Percentiles rank a stretch among this genome's conserved stretches.
These are phyloP conservation scores for Colletotrichum caudatum DNA, from an alignment of 2,329 filamentous ascomycete species.

Conservation along the genomic window DNA sequence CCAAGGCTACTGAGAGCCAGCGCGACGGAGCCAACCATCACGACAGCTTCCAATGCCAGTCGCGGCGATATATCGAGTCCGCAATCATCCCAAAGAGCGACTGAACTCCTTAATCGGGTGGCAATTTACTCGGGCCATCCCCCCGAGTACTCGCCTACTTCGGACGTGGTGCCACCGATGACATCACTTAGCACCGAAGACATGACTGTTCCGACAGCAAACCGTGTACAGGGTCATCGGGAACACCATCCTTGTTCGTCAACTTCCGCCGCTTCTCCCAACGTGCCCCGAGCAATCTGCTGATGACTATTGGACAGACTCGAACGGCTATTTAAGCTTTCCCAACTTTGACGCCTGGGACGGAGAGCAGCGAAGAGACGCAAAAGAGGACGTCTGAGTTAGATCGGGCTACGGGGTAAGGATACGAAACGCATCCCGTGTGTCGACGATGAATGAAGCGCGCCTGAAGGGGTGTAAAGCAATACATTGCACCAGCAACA, in stretches of 20 bases:
- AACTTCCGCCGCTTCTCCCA: background rate
- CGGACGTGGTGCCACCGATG: slow-evolving; percentile 51
- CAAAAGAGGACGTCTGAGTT: slow-evolving; percentile 45
- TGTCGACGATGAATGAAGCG: background rate
- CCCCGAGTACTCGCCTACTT: slow-evolving; percentile 36
- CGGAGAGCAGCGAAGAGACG: slow-evolving; percentile 57
- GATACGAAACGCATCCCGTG: background rate
- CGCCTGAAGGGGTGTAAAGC: background rate
- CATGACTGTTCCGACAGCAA: slow-evolving; percentile 46
- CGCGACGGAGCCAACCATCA: slow-evolving; percentile 69
- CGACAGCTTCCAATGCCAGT: slow-evolving; percentile 63
- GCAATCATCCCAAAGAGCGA: slow-evolving; percentile 62
- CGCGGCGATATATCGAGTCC: slow-evolving; percentile 63
- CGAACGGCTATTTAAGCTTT: slow-evolving; percentile 75
- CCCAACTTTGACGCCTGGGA: slow-evolving; percentile 79
- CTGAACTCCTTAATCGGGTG: slow-evolving; percentile 67
- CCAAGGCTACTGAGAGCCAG: slow-evolving; percentile 67
- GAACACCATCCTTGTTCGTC: slow-evolving; percentile 35
- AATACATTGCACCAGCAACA: background rate
- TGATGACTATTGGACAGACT: slow-evolving; percentile 28
- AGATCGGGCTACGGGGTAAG: background rate
- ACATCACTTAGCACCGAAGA: slow-evolving; percentile 53
- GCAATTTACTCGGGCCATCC: slow-evolving; percentile 57
- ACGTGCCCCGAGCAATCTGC: background rate
- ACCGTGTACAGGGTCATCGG: slow-evolving; percentile 35